phyloP scores from a whole-genome alignment of 306 rosid genomes.

The Prunus padus region DNA sequence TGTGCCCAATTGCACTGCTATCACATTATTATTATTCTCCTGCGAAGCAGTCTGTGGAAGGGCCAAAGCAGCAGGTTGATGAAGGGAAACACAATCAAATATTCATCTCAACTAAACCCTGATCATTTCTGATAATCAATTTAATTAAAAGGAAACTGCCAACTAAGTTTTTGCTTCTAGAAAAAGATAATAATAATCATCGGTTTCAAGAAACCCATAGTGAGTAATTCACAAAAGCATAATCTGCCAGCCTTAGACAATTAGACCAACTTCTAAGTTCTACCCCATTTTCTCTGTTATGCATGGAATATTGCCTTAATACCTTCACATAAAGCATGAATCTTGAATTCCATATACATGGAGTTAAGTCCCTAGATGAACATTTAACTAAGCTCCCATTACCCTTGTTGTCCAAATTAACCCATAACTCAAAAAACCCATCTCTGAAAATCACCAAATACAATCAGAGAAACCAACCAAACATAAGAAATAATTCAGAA shows the following conservation, averaged over 20 bases:
- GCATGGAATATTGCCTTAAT: background rate
- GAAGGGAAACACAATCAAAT: background rate
- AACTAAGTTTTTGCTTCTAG: background rate
- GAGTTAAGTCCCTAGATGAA: background rate
- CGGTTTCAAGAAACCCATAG: conserved; percentile 7
- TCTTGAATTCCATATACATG: background rate
- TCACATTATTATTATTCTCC: background rate
- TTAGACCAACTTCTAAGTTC: background rate
- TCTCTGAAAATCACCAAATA: conserved; percentile 10
- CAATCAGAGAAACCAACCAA: background rate
- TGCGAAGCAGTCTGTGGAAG: background rate
- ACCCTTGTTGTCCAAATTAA: conserved; percentile 17
- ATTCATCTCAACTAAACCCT: background rate
- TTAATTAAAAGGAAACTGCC: background rate
- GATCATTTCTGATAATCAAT: conserved; percentile 4
- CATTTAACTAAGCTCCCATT: background rate
- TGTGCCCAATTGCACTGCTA: conserved; percentile 7
- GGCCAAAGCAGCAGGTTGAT: background rate
- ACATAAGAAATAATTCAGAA: background rate
- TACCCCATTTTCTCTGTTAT: background rate
- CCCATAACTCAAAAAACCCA: conserved; percentile 17
- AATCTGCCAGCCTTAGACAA: background rate
- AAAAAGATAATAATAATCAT: background rate
- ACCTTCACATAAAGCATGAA: background rate
- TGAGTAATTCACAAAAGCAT: conserved; percentile 3